A percentile compares a stretch with the other conserved stretches of the same genome.
phyloP scores from a whole-genome alignment of 1,139 yeast genomes.

The Maudiozyma humilis region DNA sequence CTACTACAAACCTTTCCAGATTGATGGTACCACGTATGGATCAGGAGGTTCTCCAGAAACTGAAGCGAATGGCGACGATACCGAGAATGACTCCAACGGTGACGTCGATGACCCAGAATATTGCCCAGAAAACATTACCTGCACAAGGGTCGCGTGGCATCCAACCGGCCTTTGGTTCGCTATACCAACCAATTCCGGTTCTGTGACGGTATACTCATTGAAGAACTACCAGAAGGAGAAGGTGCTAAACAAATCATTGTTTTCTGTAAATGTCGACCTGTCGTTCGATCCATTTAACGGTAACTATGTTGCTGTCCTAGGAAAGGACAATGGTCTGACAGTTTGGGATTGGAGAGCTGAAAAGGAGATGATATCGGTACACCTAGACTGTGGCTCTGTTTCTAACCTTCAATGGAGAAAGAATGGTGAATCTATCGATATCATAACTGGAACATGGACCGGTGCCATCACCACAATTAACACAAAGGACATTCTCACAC shows the following conservation, averaged over 20 bases:
- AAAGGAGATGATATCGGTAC: slow-evolving; percentile 27
- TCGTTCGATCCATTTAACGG: slow-evolving; percentile 53
- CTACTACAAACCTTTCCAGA: slow-evolving; percentile 21
- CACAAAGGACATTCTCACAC: slow-evolving; percentile 24
- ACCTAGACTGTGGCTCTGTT: slow-evolving; percentile 20
- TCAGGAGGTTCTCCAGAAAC: neutral
- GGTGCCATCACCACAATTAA: slow-evolving; percentile 42
- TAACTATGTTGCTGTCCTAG: slow-evolving; percentile 48
- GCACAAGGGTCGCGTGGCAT: slow-evolving; percentile 48
- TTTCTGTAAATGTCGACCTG: slow-evolving; percentile 39
- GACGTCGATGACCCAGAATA: slow-evolving; percentile 23
- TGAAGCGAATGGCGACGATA: slow-evolving; percentile 4
- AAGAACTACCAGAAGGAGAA: slow-evolving; percentile 20
- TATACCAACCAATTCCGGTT: slow-evolving; percentile 40
- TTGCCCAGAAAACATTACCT: slow-evolving; percentile 31
- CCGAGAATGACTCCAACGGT: slow-evolving; percentile 28
- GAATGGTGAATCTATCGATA: slow-evolving; percentile 21
- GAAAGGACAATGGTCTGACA: slow-evolving; percentile 40
- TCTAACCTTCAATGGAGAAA: slow-evolving; percentile 32
- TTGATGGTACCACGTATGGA: neutral
- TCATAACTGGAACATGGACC: slow-evolving; percentile 43
- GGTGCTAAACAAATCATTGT: slow-evolving; percentile 17
- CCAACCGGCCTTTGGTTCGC: slow-evolving; percentile 60
- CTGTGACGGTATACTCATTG: slow-evolving; percentile 25
- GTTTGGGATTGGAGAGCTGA: slow-evolving; percentile 45